Evolutionary conservation across 1,139 yeast species (phyloP).

Genomic region (Yamadazyma epiphylla): DNA sequence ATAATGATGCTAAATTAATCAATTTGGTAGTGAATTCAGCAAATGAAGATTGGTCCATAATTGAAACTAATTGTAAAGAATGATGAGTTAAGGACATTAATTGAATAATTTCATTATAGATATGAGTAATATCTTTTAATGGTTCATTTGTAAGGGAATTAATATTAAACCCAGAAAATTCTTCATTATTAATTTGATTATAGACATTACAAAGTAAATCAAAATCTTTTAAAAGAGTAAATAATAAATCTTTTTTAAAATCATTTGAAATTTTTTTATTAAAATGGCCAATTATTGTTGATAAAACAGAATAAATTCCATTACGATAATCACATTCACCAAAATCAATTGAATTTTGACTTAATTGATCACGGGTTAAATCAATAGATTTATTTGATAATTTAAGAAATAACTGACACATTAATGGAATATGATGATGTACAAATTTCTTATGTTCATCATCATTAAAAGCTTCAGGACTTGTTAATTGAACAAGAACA

Average conservation of each 20-base stretch:
- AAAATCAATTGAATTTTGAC: slow-evolving; percentile 15
- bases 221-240: slow-evolving; percentile 9
- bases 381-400: slow-evolving; percentile 18
- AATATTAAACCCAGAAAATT: too few relatives aligned
- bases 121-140: slow-evolving; percentile 8
- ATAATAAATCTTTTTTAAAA: slow-evolving; percentile 11
- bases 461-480: slow-evolving; percentile 46
- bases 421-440: slow-evolving; percentile 20
- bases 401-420: slow-evolving; percentile 16
- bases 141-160: background rate
- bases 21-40: slow-evolving; percentile 19
- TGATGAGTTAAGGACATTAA: slow-evolving; percentile 21
- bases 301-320: slow-evolving; percentile 26
- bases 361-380: slow-evolving; percentile 10
- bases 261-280: slow-evolving; percentile 23
- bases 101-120: slow-evolving; percentile 8
- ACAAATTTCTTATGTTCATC: slow-evolving; percentile 29
- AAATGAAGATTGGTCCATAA: slow-evolving; percentile 7
- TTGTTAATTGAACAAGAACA: slow-evolving; percentile 49
- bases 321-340: slow-evolving; percentile 23
- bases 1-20: slow-evolving; percentile 21
- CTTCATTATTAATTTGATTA: slow-evolving; percentile 4
- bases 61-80: slow-evolving; percentile 15
- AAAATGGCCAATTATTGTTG: slow-evolving; percentile 28
- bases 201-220: slow-evolving; percentile 7